phyloP scores from a whole-genome alignment of 2,329 filamentous ascomycete species.

The Fusarium sp. region DNA sequence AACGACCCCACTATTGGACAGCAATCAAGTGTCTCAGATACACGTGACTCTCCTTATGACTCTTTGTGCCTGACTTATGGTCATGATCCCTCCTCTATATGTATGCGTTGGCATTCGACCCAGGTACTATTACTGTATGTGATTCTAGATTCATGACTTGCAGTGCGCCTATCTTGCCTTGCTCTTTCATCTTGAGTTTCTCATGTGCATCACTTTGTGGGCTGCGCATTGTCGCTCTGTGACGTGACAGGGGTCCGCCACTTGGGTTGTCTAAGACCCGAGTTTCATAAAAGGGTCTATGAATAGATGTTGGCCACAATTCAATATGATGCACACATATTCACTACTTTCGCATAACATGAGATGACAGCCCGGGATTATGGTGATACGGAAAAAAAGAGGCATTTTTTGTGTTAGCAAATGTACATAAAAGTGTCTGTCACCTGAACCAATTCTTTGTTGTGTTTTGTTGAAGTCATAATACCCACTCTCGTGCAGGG shows the following conservation, averaged over 20 bases:
- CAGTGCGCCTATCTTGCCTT: neutral
- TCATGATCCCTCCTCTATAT: neutral
- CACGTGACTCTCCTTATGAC: slow-evolving; percentile 38
- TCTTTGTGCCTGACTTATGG: slow-evolving; percentile 33
- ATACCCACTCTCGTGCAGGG: slow-evolving; percentile 27
- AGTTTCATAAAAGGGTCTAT: slow-evolving; percentile 25
- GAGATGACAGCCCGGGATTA: slow-evolving; percentile 1
- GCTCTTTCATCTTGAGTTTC: slow-evolving; percentile 8
- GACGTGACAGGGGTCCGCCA: slow-evolving; percentile 22
- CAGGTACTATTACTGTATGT: neutral
- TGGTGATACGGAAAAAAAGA: neutral
- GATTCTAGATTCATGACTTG: slow-evolving; percentile 6
- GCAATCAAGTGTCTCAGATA: slow-evolving; percentile 29
- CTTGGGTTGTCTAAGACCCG: slow-evolving; percentile 20
- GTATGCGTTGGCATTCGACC: slow-evolving; percentile 18
- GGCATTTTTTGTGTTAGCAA: neutral
- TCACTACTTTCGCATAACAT: neutral
- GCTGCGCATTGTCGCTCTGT: slow-evolving; percentile 5
- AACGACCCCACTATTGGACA: slow-evolving; percentile 42
- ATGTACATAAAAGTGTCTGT: slow-evolving; percentile 5
- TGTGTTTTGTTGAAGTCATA: slow-evolving; percentile 4
- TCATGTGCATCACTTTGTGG: slow-evolving; percentile 19
- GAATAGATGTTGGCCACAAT: slow-evolving; percentile 16
- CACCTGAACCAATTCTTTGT: slow-evolving; percentile 12
- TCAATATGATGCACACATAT: slow-evolving; percentile 17